Percentiles rank a stretch among this genome's conserved stretches.
phyloP scores from a whole-genome alignment of 2,329 filamentous ascomycete species.

The Aplosporella prunicola region DNA sequence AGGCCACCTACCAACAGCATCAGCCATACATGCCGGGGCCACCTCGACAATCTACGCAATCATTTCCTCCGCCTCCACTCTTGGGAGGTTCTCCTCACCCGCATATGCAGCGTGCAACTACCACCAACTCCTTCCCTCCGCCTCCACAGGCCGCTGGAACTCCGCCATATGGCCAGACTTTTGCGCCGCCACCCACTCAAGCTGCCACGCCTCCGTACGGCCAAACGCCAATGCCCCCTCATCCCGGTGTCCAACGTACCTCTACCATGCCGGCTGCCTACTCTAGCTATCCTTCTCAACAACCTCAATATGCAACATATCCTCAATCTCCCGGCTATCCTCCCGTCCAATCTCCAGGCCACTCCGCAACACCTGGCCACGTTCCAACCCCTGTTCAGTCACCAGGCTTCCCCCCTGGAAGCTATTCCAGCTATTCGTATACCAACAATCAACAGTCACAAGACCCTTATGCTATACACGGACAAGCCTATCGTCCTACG shows the following conservation, averaged over 20 bases:
- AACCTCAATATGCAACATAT: conserved; percentile 31
- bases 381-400: conserved; percentile 20
- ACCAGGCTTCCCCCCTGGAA: conserved; percentile 35
- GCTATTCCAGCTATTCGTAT: conserved; percentile 49
- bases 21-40: conserved; percentile 34
- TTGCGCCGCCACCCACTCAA: conserved; percentile 28
- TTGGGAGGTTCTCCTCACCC: conserved; percentile 16
- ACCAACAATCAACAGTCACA: conserved; percentile 17
- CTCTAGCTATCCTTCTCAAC: conserved; percentile 5
- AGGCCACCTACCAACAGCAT: conserved; percentile 24
- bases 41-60: conserved; percentile 23
- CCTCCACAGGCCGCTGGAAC: conserved; percentile 16
- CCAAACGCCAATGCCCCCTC: conserved; percentile 15
- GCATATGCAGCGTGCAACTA: conserved; percentile 25
- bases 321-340: conserved; percentile 23
- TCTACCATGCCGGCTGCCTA: conserved; percentile 20
- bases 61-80: conserved; percentile 20
- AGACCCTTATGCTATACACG: conserved; percentile 50
- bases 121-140: conserved; percentile 25
- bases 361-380: conserved; percentile 3
- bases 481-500: conserved; percentile 60
- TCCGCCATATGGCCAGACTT: conserved; percentile 20
- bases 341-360: conserved; percentile 17
- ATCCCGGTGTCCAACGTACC: conserved; percentile 21
- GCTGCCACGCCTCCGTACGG: conserved; percentile 17